Conservation (phyloP, 495 filamentous ascomycete species). For the Wilcoxina mikolae region DNA sequence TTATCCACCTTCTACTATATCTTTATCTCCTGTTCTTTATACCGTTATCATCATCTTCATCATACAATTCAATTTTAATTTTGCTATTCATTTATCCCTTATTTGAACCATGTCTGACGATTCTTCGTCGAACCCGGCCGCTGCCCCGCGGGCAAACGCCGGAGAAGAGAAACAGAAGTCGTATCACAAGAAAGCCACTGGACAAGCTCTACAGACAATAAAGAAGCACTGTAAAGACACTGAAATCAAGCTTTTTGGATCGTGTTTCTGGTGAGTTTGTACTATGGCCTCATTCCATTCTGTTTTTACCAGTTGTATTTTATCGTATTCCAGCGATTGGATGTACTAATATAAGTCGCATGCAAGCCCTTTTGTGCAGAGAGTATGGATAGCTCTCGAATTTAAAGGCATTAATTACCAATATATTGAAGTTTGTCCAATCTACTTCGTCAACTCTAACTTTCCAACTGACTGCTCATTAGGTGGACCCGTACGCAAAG, state of each 20-base stretch:
- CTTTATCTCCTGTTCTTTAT: not conserved
- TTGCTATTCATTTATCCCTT: constrained; percentile 10
- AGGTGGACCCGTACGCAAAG: constrained; percentile 70
- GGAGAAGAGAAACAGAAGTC: constrained; percentile 42
- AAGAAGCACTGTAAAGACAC: constrained; percentile 53
- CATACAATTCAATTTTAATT: constrained; percentile 15
- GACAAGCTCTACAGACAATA: constrained; percentile 58
- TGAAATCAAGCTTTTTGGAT: constrained; percentile 70
- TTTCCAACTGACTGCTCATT: not conserved
- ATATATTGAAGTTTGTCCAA: constrained; percentile 54
- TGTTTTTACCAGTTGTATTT: too few relatives aligned
- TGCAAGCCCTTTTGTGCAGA: constrained; percentile 60
- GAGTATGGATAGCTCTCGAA: constrained; percentile 93
- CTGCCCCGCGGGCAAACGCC: constrained; percentile 1
- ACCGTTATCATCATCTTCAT: not conserved
- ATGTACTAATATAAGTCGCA: not conserved
- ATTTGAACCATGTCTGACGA: constrained; percentile 8
- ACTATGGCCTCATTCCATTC: too few relatives aligned
- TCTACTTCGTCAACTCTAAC: not conserved
- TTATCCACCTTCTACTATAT: not conserved
- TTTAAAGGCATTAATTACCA: constrained; percentile 70
- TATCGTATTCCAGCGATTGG: too few relatives aligned
- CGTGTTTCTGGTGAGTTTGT: constrained; percentile 80
- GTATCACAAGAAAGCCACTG: constrained; percentile 73
- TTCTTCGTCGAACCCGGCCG: not conserved